A percentile compares a stretch with the other conserved stretches of the same genome.
phyloP scores from a whole-genome alignment of 2,329 filamentous ascomycete species.

The Hortaea werneckii region DNA sequence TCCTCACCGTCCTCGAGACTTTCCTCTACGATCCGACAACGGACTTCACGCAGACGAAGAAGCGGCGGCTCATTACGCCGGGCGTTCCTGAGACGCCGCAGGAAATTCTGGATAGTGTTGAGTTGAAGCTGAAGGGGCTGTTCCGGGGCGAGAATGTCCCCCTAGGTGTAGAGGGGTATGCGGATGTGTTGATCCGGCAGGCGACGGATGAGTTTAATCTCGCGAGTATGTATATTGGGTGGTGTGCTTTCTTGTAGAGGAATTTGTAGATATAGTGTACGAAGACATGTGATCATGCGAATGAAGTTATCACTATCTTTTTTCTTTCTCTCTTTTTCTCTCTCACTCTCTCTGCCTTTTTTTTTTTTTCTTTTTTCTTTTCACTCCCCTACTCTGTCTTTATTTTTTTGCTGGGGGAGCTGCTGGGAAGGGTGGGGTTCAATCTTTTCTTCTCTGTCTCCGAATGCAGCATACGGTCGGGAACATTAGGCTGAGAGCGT shows the following conservation, averaged over 20 bases:
- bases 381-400: too few species aligned
- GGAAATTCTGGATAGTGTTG: slow-evolving; percentile 82
- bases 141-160: slow-evolving; percentile 83
- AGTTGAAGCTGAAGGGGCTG: slow-evolving; percentile 74
- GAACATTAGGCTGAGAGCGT: too few species aligned
- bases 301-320: too few species aligned
- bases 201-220: slow-evolving; percentile 72
- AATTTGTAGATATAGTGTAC: background rate
- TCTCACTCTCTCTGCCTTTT: too few species aligned
- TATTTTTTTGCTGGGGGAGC: too few species aligned
- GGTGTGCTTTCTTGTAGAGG: slow-evolving; percentile 60
- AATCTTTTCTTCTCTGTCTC: too few species aligned
- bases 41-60: slow-evolving; percentile 77
- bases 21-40: slow-evolving; percentile 96
- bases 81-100: slow-evolving; percentile 57
- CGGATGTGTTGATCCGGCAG: slow-evolving; percentile 86
- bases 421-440: too few species aligned
- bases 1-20: slow-evolving; percentile 95
- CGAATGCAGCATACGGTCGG: too few species aligned
- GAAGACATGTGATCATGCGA: too few species aligned
- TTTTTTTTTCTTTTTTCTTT: too few species aligned
- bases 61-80: slow-evolving; percentile 47
- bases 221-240: slow-evolving; percentile 94
- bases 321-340: too few species aligned
- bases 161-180: slow-evolving; percentile 88